Evolutionary conservation across 73 alveolate species (phyloP).

Genomic region (Paramecium caudatum): DNA sequence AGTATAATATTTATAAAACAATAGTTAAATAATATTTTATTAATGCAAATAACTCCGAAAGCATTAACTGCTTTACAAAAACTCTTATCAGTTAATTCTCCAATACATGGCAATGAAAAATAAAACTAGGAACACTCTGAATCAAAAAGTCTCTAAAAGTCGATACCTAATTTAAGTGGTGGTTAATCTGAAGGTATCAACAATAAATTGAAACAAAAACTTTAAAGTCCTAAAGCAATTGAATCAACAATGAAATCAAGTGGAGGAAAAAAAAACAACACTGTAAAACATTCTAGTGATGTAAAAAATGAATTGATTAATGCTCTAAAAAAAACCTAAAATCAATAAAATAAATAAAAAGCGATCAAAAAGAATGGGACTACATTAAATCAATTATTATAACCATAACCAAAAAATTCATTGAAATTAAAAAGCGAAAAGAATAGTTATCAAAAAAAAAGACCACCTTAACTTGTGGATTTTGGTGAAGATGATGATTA

Average conservation of each 20-base stretch:
- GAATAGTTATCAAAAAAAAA: neutral
- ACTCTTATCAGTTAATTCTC: constrained; percentile 19
- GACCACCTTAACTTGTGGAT: constrained; percentile 26
- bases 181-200: neutral
- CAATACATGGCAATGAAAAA: neutral
- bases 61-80: constrained; percentile 49
- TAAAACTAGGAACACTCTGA: neutral
- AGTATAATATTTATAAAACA: no score
- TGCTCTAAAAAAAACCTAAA: constrained; percentile 23
- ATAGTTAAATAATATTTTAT: no score
- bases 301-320: constrained; percentile 17
- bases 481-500: neutral
- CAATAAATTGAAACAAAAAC: neutral
- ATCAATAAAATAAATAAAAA: constrained; percentile 16
- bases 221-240: neutral
- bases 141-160: neutral
- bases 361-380: constrained; percentile 28
- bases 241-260: neutral
- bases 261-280: no score
- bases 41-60: constrained; percentile 46
- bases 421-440: neutral
- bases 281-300: neutral
- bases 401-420: neutral
- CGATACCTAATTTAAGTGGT: neutral
- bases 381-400: neutral